These are phyloP conservation scores for Botryotinia calthae DNA, from an alignment of 2,329 filamentous ascomycete species.

Conservation along the genomic window DNA sequence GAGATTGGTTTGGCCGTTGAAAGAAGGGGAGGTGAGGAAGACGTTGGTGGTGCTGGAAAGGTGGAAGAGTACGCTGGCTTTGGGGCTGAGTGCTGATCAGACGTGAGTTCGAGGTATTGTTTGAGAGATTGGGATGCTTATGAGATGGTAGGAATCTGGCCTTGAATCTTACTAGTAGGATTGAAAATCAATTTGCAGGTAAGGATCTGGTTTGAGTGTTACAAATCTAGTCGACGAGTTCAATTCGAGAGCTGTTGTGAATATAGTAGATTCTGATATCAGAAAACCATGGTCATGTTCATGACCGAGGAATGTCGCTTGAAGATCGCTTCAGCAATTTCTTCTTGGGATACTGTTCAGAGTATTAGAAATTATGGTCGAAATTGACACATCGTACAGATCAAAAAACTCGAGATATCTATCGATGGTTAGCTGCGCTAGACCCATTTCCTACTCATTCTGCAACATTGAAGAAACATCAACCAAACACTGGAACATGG, in stretches of 20 bases:
- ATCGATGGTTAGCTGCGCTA: slow-evolving; percentile 31
- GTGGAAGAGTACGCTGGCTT: slow-evolving; percentile 26
- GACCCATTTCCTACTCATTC: slow-evolving; percentile 31
- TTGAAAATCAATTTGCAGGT: slow-evolving; percentile 25
- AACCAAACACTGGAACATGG: slow-evolving; percentile 33
- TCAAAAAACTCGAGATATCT: slow-evolving; percentile 22
- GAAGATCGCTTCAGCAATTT: background rate
- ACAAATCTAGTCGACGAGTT: background rate
- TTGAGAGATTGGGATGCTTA: background rate
- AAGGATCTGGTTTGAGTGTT: background rate
- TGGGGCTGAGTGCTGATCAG: slow-evolving; percentile 29
- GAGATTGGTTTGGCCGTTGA: slow-evolving; percentile 27
- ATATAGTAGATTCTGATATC: background rate
- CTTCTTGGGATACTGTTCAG: background rate
- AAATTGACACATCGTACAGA: slow-evolving; percentile 15
- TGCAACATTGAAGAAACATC: slow-evolving; percentile 28
- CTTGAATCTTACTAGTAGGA: slow-evolving; percentile 22
- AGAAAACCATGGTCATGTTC: background rate
- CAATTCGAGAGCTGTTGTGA: background rate
- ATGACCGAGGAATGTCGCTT: background rate
- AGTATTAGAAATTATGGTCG: background rate
- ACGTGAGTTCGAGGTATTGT: slow-evolving; percentile 19
- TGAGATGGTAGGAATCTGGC: slow-evolving; percentile 18
- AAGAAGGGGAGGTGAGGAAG: slow-evolving; percentile 25
- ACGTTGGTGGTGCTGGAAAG: slow-evolving; percentile 26